Conservation (phyloP, 805 yeast species). For the Wickerhamiella vanderwaltii region DNA sequence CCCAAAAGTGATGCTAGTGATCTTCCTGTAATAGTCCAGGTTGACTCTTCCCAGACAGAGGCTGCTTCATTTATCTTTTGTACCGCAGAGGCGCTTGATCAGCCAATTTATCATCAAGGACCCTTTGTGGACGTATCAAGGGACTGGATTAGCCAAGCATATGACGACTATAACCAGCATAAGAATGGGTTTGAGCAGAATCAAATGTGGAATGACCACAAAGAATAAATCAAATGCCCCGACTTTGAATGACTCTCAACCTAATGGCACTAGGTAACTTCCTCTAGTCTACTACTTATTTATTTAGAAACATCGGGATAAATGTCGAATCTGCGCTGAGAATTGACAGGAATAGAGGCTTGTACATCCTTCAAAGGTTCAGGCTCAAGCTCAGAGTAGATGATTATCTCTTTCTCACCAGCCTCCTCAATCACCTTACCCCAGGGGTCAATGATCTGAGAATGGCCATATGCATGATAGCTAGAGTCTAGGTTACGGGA, state of each 20-base stretch:
- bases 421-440: slow-evolving; percentile 69
- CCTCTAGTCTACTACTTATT: not conserved
- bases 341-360: slow-evolving; percentile 51
- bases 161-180: slow-evolving; percentile 17
- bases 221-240: not conserved
- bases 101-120: slow-evolving; percentile 22
- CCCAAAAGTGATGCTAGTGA: not conserved
- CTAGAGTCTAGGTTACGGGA: slow-evolving; percentile 80
- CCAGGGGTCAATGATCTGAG: slow-evolving; percentile 81
- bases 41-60: not conserved
- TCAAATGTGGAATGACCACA: slow-evolving; percentile 11
- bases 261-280: not conserved
- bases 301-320: slow-evolving; percentile 34
- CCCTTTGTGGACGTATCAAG: slow-evolving; percentile 22
- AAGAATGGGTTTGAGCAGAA: slow-evolving; percentile 20
- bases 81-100: slow-evolving; percentile 20
- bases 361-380: slow-evolving; percentile 45
- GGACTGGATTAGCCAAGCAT: slow-evolving; percentile 21
- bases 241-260: not conserved
- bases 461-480: slow-evolving; percentile 74
- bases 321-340: slow-evolving; percentile 62
- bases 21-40: slow-evolving; percentile 10
- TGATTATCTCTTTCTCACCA: slow-evolving; percentile 63
- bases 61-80: slow-evolving; percentile 13
- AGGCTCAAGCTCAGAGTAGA: slow-evolving; percentile 63